Evolutionary conservation across 495 filamentous ascomycete species (phyloP).

Genomic region (Daldinia loculata): DNA sequence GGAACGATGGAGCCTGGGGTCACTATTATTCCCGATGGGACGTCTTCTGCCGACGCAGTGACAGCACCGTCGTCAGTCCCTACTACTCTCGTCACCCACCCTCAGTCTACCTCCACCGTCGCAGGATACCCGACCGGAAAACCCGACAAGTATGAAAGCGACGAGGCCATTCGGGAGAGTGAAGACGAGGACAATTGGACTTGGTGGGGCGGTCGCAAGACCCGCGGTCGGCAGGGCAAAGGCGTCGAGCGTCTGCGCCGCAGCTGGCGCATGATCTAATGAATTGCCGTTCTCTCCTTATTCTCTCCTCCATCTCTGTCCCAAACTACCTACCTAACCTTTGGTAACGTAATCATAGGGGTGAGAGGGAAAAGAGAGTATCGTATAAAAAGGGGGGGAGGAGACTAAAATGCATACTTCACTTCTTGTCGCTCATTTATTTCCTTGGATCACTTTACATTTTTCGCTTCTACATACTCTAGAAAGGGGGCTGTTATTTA

Average conservation of each 20-base stretch:
- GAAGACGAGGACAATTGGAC: slow-evolving; percentile 4
- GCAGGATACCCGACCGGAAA: slow-evolving; percentile 20
- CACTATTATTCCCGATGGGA: neutral
- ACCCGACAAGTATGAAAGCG: neutral
- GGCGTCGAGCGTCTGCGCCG: slow-evolving; percentile 19
- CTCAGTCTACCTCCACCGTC: slow-evolving; percentile 7
- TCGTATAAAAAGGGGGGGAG: slow-evolving; percentile 31
- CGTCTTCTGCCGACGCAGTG: slow-evolving; percentile 20
- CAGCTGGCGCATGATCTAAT: slow-evolving; percentile 27
- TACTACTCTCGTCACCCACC: slow-evolving; percentile 23
- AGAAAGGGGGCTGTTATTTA: neutral
- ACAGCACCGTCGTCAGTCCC: slow-evolving; percentile 18
- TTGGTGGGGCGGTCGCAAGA: slow-evolving; percentile 18
- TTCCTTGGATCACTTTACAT: slow-evolving; percentile 3
- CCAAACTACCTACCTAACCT: no score
- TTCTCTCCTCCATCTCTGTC: neutral
- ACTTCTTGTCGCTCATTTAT: slow-evolving; percentile 38
- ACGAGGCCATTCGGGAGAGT: neutral
- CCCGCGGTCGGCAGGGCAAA: neutral
- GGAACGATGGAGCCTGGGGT: slow-evolving; percentile 5
- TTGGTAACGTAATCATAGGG: neutral
- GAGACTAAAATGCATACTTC: slow-evolving; percentile 29
- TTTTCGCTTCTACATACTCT: slow-evolving; percentile 14
- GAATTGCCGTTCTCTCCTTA: neutral
- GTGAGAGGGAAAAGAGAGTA: neutral